Evolutionary conservation across 768 basidiomycete species (phyloP).

Genomic region (Coprinellus micaceus): DNA sequence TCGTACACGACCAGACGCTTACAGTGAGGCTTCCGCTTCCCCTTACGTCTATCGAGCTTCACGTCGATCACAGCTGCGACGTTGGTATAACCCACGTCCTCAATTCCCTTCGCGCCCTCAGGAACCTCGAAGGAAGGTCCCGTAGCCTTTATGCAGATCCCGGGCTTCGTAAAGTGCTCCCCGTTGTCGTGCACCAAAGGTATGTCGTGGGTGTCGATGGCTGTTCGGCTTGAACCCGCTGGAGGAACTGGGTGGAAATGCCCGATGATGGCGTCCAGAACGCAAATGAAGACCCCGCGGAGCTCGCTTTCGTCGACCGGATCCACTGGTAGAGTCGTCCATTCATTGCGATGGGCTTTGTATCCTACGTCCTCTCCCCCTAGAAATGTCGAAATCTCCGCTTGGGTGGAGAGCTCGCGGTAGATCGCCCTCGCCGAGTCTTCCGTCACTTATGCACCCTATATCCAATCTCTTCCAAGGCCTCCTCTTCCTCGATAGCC

Average conservation of each 20-base stretch:
- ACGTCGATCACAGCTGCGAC: neutral
- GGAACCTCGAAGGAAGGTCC: neutral
- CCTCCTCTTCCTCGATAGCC: no score
- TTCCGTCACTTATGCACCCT: no score
- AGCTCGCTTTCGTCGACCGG: neutral
- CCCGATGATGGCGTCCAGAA: neutral
- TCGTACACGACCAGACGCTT: neutral
- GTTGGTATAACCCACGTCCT: neutral
- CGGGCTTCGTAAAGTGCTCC: neutral
- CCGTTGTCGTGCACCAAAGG: neutral
- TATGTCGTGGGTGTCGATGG: neutral
- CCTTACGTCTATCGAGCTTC: neutral
- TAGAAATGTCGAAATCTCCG: neutral
- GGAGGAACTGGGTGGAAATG: neutral
- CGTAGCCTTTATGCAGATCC: neutral
- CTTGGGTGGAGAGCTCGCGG: neutral
- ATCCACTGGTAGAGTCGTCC: neutral
- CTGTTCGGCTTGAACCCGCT: neutral
- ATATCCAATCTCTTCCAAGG: no score
- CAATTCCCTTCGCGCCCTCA: no score
- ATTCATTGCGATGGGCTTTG: neutral
- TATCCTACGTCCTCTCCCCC: neutral
- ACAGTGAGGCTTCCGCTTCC: neutral
- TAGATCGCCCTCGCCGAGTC: neutral
- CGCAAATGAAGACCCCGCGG: neutral